These are phyloP conservation scores for Sorghum bicolor DNA, from an alignment of 176 grass and related monocot genomes.

Conservation along the genomic window DNA sequence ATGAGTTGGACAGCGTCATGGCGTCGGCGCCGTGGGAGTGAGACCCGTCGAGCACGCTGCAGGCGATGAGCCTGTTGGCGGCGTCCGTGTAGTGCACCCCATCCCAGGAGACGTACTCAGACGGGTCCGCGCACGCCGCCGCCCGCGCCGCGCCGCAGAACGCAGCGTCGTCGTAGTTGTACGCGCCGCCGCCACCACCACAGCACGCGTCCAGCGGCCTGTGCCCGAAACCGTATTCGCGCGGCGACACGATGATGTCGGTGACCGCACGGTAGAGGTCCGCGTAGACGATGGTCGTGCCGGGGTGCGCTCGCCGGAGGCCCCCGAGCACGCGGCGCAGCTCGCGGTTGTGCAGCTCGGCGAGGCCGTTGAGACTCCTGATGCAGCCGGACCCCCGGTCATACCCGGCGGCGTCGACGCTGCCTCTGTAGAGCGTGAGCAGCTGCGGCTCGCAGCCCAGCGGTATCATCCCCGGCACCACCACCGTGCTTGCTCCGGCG, in stretches of 20 bases:
- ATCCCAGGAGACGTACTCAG: conserved; percentile 8
- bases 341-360: conserved; percentile 50
- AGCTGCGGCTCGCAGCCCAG: conserved; percentile 13
- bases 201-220: conserved; percentile 35
- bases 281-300: conserved; percentile 44
- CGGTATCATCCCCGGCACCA: neutral
- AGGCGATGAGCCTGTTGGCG: neutral
- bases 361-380: conserved; percentile 44
- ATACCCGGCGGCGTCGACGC: conserved; percentile 15
- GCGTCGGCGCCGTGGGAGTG: neutral
- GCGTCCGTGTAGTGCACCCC: conserved; percentile 24
- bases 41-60: neutral
- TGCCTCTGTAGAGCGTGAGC: conserved; percentile 23
- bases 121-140: conserved; percentile 6
- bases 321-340: conserved; percentile 17
- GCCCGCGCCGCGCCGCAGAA: conserved; percentile 1
- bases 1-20: neutral
- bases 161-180: conserved; percentile 9
- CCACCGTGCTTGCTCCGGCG: neutral
- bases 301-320: conserved; percentile 27
- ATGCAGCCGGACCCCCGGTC: conserved; percentile 55
- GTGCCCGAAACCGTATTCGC: conserved; percentile 5
- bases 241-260: conserved; percentile 20
- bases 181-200: conserved; percentile 11
- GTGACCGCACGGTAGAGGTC: conserved; percentile 51